Conservation (phyloP, 179 eudicot genomes). For the Spinacia oleracea region DNA sequence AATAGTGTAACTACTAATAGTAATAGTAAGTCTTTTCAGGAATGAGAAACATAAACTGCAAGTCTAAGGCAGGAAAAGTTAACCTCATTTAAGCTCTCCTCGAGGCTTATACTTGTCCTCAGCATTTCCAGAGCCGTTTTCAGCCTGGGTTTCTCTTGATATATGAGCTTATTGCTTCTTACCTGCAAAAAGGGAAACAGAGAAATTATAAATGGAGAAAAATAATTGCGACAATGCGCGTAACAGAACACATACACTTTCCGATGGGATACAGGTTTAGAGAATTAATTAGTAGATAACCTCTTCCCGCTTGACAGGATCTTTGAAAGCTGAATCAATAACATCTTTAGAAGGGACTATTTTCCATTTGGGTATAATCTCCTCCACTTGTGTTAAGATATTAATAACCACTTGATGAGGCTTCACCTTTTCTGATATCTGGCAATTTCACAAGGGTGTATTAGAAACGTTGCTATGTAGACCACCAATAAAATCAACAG, state of each 20-base stretch:
- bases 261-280: too few relatives aligned
- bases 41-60: not conserved
- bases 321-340: slow-evolving; percentile 86
- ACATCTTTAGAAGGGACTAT: slow-evolving; percentile 94
- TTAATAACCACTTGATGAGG: slow-evolving; percentile 86
- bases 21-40: too few relatives aligned
- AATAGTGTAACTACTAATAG: too few relatives aligned
- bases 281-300: slow-evolving; percentile 31
- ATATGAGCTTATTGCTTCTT: slow-evolving; percentile 73
- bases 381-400: slow-evolving; percentile 74
- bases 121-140: slow-evolving; percentile 98
- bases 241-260: not conserved
- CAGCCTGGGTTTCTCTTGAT: slow-evolving; percentile 86
- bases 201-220: not conserved
- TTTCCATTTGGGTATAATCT: slow-evolving; percentile 96
- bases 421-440: slow-evolving; percentile 98
- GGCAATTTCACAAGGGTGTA: not conserved
- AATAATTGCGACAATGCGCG: not conserved
- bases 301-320: slow-evolving; percentile 85
- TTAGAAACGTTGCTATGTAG: not conserved
- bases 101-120: slow-evolving; percentile 84
- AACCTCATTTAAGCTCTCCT: slow-evolving; percentile 81
- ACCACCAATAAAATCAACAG: not conserved
- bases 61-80: slow-evolving; percentile 7
- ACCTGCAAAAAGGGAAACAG: slow-evolving; percentile 43